Percentiles rank a stretch among this genome's conserved stretches.
These are phyloP conservation scores for Heterobasidion irregulare DNA, from an alignment of 1,284 basidiomycete genomes.

Conservation along the genomic window DNA sequence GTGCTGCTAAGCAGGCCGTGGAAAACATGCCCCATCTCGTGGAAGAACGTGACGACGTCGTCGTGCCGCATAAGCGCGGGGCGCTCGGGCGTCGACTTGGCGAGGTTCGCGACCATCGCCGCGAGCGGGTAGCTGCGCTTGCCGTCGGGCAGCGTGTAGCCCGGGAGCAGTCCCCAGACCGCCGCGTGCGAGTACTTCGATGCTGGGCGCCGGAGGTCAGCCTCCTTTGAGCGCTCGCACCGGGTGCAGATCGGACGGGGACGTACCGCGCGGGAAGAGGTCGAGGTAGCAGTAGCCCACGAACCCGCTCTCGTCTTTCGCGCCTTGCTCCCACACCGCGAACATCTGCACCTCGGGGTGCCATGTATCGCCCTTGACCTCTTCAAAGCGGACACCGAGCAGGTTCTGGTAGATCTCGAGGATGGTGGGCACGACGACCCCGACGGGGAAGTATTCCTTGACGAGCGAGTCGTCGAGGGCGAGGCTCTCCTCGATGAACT, in stretches of 20 bases:
- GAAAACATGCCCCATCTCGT: constrained; percentile 85
- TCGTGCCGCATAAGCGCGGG: constrained; percentile 80
- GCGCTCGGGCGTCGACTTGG: constrained; percentile 71
- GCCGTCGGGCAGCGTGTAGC: constrained; percentile 45
- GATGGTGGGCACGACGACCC: constrained; percentile 71
- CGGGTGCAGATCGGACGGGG: too few relatives aligned
- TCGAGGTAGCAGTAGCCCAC: constrained; percentile 81
- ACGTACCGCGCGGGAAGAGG: constrained; percentile 73
- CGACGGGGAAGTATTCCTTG: constrained; percentile 83
- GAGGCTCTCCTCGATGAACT: constrained; percentile 58
- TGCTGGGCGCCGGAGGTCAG: constrained; percentile 25
- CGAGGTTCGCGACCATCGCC: constrained; percentile 84
- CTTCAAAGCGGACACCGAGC: constrained; percentile 65
- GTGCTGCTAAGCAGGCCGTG: constrained; percentile 73
- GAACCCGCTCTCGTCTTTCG: constrained; percentile 61
- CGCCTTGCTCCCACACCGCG: constrained; percentile 72
- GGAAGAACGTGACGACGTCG: constrained; percentile 76
- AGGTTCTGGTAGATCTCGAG: constrained; percentile 76
- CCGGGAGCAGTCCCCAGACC: constrained; percentile 68
- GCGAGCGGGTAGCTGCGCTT: constrained; percentile 63
- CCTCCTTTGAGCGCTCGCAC: neutral
- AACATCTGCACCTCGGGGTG: constrained; percentile 77
- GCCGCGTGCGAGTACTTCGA: constrained; percentile 83
- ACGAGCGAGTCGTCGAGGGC: constrained; percentile 67
- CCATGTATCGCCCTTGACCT: constrained; percentile 56